Conservation (phyloP, 2,329 filamentous ascomycete species). For the Aspergillus piperis region DNA sequence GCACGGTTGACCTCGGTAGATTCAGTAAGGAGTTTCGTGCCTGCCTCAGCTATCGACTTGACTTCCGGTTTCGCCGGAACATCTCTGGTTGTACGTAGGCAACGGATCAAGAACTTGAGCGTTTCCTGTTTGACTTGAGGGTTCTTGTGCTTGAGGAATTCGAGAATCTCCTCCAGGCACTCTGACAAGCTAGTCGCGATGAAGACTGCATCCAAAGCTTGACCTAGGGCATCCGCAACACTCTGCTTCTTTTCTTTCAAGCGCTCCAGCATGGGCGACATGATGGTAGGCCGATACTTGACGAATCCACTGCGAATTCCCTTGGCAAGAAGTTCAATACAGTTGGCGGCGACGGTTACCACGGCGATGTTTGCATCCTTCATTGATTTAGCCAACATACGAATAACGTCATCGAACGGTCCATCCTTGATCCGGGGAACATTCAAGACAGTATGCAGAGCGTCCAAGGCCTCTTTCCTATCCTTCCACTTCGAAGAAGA, state of each 20-base stretch:
- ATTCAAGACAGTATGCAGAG: constrained; percentile 72
- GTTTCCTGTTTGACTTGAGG: constrained; percentile 96
- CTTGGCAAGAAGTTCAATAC: constrained; percentile 84
- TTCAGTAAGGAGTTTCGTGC: constrained; percentile 87
- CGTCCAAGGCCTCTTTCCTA: constrained; percentile 89
- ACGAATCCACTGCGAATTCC: constrained; percentile 76
- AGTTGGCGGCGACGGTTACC: constrained; percentile 88
- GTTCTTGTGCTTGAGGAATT: constrained; percentile 90
- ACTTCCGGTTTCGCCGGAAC: constrained; percentile 85
- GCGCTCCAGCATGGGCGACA: constrained; percentile 89
- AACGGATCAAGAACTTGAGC: constrained; percentile 88
- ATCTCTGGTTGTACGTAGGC: constrained; percentile 76
- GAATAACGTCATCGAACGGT: constrained; percentile 80
- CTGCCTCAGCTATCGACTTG: constrained; percentile 79
- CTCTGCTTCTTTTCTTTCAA: constrained; percentile 95
- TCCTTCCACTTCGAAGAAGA: constrained; percentile 98
- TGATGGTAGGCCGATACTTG: constrained; percentile 77
- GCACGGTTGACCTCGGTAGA: constrained; percentile 82
- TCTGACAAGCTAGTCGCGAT: constrained; percentile 71
- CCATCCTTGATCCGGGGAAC: constrained; percentile 90
- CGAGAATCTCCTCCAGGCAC: constrained; percentile 84
- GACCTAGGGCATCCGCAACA: constrained; percentile 83
- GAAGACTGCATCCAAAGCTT: constrained; percentile 75
- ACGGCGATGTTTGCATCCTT: constrained; percentile 98
- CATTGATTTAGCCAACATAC: constrained; percentile 90